Evolutionary conservation across 208 protist genomes (phyloP).

Genomic region (Trypanosomatidae sp.): DNA sequence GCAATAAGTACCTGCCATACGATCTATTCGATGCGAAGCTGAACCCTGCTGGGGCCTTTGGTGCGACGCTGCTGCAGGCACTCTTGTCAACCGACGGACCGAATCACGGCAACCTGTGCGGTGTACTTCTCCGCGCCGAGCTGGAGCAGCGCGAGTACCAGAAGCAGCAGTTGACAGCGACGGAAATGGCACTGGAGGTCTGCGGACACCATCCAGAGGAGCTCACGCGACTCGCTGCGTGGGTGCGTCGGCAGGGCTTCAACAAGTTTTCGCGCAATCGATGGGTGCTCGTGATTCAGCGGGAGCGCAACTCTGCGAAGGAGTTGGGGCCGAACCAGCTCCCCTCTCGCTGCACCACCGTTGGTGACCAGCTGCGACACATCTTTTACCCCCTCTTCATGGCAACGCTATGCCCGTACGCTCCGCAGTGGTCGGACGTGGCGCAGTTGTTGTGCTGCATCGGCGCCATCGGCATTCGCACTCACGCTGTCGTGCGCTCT

Average conservation of each 20-base stretch:
- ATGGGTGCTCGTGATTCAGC: constrained; percentile 67
- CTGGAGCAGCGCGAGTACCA: constrained; percentile 80
- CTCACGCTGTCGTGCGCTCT: constrained; percentile 37
- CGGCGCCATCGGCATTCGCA: constrained; percentile 93
- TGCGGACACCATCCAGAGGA: constrained; percentile 79
- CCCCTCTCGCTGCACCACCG: constrained; percentile 43
- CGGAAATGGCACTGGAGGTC: constrained; percentile 70
- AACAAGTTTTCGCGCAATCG: constrained; percentile 78
- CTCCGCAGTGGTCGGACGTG: constrained; percentile 86
- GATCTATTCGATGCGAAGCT: constrained; percentile 70
- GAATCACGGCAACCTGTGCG: constrained; percentile 76
- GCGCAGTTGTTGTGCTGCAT: constrained; percentile 94
- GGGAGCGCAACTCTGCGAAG: constrained; percentile 21
- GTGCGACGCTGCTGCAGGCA: constrained; percentile 70
- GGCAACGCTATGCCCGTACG: constrained; percentile 93
- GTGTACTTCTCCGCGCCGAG: constrained; percentile 73
- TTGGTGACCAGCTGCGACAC: constrained; percentile 87
- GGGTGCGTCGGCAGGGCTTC: constrained; percentile 83
- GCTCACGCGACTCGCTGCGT: constrained; percentile 64
- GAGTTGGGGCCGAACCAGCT: constrained; percentile 38
- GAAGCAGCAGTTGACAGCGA: constrained; percentile 51
- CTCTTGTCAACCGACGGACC: constrained; percentile 73
- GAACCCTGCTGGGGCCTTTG: constrained; percentile 75
- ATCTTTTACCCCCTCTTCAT: constrained; percentile 99
- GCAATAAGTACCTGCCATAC: constrained; percentile 85